Evolutionary conservation across 192 early-diverging fungal genomes (phyloP).

Genomic region (Coemansia sp.): DNA sequence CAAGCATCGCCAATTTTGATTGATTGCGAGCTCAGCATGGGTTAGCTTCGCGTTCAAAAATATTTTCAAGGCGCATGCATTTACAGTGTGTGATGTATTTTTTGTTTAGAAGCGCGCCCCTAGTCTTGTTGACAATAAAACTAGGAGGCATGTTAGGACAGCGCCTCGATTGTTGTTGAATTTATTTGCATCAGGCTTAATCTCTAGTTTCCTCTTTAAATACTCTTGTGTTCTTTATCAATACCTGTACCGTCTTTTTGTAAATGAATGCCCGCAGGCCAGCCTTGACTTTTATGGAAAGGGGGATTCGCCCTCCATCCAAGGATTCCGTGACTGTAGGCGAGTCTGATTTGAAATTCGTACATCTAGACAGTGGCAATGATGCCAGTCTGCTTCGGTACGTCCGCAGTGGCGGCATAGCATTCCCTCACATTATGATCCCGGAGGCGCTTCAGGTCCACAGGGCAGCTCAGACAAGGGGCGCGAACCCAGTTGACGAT

Average conservation of each 20-base stretch:
- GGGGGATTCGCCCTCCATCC: conserved; percentile 41
- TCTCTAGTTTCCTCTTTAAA: too few relatives aligned
- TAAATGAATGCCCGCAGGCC: conserved; percentile 24
- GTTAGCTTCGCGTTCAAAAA: too few relatives aligned
- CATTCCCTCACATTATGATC: conserved; percentile 53
- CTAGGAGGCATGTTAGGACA: too few relatives aligned
- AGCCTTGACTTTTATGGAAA: conserved; percentile 26
- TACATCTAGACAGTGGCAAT: conserved; percentile 31
- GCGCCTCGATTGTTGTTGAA: background rate
- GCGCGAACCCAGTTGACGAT: too few relatives aligned
- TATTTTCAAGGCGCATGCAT: too few relatives aligned
- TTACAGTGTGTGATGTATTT: background rate
- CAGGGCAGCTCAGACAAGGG: conserved; percentile 1
- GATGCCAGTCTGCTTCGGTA: conserved; percentile 39
- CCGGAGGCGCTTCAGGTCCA: conserved; percentile 38
- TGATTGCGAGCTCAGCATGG: too few relatives aligned
- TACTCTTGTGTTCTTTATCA: background rate
- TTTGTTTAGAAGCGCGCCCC: too few relatives aligned
- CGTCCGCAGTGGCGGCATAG: conserved; percentile 39
- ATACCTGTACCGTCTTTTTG: too few relatives aligned
- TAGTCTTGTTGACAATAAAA: too few relatives aligned
- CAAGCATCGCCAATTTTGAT: too few relatives aligned
- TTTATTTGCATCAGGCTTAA: conserved; percentile 4
- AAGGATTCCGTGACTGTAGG: conserved; percentile 39
- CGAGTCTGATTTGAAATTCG: conserved; percentile 42